A percentile compares a stretch with the other conserved stretches of the same genome.
These are phyloP conservation scores for Tetrahymena thermophila DNA, from an alignment of 73 alveolate species.

Conservation along the genomic window DNA sequence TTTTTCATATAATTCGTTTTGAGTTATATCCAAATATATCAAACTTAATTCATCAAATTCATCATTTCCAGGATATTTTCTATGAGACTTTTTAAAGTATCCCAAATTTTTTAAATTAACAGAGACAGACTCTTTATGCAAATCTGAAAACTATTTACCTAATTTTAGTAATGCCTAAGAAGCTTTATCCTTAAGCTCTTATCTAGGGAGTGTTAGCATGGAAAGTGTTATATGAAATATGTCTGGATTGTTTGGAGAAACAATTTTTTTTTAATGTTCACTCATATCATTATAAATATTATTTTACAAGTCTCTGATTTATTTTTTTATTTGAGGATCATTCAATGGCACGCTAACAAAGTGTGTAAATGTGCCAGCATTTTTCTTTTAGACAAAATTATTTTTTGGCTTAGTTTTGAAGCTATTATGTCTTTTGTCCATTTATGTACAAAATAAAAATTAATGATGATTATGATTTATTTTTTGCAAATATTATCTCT, in stretches of 20 bases:
- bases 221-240: neutral
- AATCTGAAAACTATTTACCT: neutral
- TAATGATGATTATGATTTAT: neutral
- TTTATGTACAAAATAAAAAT: neutral
- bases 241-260: neutral
- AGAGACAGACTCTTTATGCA: neutral
- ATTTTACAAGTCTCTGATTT: neutral
- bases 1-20: neutral
- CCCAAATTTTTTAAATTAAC: neutral
- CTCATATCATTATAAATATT: neutral
- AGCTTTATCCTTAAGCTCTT: neutral
- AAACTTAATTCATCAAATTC: neutral
- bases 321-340: neutral
- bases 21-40: neutral
- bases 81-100: neutral
- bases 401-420: neutral
- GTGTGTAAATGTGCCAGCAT: neutral
- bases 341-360: neutral
- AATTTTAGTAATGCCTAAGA: neutral
- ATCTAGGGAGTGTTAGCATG: neutral
- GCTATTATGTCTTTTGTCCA: neutral
- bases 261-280: neutral
- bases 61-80: neutral
- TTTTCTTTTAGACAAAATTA: neutral
- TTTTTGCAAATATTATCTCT: neutral